Evolutionary conservation across 192 early-diverging fungal genomes (phyloP).

Genomic region (Chytriomyces confervae): DNA sequence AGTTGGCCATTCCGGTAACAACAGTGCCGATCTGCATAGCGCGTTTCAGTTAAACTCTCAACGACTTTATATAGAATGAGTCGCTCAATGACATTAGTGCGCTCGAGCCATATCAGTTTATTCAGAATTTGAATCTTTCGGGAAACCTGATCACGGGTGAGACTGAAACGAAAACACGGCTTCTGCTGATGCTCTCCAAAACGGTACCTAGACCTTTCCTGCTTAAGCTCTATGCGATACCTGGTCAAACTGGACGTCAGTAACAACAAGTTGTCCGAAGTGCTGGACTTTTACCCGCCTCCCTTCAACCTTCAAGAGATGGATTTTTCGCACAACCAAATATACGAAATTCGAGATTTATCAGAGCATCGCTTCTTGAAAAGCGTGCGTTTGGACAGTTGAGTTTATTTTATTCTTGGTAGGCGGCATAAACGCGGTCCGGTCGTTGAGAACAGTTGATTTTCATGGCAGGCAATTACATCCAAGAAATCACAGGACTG

Average conservation of each 20-base stretch:
- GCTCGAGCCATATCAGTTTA: slow-evolving; percentile 45
- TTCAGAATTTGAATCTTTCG: slow-evolving; percentile 53
- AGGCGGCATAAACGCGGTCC: neutral
- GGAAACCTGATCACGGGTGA: slow-evolving; percentile 55
- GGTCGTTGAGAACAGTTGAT: neutral
- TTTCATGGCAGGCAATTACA: slow-evolving; percentile 40
- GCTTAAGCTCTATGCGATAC: slow-evolving; percentile 46
- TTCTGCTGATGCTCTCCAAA: neutral
- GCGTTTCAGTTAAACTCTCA: neutral
- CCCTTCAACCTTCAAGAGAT: slow-evolving; percentile 61
- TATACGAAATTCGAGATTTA: slow-evolving; percentile 48
- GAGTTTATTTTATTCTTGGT: slow-evolving; percentile 28
- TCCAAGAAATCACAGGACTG: slow-evolving; percentile 43
- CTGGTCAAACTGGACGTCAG: slow-evolving; percentile 59
- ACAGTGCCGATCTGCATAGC: too few relatives aligned
- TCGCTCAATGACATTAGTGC: slow-evolving; percentile 40
- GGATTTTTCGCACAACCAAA: slow-evolving; percentile 60
- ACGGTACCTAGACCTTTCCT: slow-evolving; percentile 37
- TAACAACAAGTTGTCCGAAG: slow-evolving; percentile 52
- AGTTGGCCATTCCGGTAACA: slow-evolving; percentile 54
- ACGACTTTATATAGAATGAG: slow-evolving; percentile 36
- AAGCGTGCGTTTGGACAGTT: slow-evolving; percentile 51
- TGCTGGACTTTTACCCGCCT: slow-evolving; percentile 43
- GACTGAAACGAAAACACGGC: neutral
- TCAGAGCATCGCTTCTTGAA: slow-evolving; percentile 52